A percentile compares a stretch with the other conserved stretches of the same genome.
phyloP scores from a whole-genome alignment of 208 protist genomes.

The Naegleria gruberi region DNA sequence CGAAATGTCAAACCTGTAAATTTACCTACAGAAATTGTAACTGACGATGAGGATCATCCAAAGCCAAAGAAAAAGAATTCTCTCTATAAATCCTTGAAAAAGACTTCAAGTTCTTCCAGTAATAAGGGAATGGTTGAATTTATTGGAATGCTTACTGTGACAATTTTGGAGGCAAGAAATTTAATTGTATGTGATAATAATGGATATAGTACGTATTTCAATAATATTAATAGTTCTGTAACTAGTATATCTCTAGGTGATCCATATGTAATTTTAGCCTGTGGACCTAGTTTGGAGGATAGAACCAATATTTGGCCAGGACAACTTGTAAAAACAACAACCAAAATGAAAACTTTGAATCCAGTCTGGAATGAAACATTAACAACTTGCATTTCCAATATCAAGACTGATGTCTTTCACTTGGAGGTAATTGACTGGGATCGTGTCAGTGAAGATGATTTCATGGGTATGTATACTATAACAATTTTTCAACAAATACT shows the following conservation, averaged over 20 bases:
- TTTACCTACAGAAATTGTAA: neutral
- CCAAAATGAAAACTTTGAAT: conserved; percentile 20
- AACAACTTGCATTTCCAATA: neutral
- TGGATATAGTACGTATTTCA: neutral
- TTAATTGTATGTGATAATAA: neutral
- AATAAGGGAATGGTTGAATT: neutral
- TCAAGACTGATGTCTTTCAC: conserved; percentile 5
- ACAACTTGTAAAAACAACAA: neutral
- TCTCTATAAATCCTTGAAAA: neutral
- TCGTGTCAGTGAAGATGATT: neutral
- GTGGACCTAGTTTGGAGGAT: neutral
- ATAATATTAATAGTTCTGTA: no score
- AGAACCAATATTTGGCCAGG: neutral
- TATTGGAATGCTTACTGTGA: neutral
- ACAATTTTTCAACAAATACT: no score
- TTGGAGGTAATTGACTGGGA: neutral
- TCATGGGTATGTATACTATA: neutral
- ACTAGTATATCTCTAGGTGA: no score
- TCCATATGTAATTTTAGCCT: neutral
- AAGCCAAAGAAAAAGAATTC: neutral
- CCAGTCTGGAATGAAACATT: conserved; percentile 11
- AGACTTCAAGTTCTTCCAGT: neutral
- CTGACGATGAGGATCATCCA: neutral
- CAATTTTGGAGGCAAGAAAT: neutral
- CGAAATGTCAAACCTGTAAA: neutral